Percentiles rank a stretch among this genome's conserved stretches.
These are phyloP conservation scores for Saitozyma sp. DNA, from an alignment of 768 basidiomycete species.

Conservation along the genomic window DNA sequence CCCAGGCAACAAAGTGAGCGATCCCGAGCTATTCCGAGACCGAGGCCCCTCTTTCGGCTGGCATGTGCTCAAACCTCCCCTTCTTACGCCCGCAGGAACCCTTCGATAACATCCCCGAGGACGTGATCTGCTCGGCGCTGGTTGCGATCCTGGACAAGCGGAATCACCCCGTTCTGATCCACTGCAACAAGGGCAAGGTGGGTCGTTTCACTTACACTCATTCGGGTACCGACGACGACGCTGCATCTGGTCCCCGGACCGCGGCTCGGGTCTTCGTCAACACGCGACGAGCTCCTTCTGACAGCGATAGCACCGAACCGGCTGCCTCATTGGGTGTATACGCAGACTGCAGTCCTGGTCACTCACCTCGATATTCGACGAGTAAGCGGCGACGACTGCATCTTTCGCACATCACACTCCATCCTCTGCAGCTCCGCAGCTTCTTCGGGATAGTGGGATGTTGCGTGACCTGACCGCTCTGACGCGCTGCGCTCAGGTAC, in stretches of 20 bases:
- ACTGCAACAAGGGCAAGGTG: constrained; percentile 57
- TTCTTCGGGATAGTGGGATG: background rate
- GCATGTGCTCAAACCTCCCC: background rate
- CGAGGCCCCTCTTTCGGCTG: background rate
- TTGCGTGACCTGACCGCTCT: background rate
- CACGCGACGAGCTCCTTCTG: background rate
- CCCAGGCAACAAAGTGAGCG: constrained; percentile 53
- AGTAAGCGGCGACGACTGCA: constrained; percentile 24
- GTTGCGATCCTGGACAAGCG: constrained; percentile 51
- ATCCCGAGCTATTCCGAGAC: background rate
- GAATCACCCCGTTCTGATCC: constrained; percentile 54
- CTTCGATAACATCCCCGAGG: constrained; percentile 52
- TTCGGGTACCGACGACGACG: too few relatives aligned
- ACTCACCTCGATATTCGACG: constrained; percentile 49
- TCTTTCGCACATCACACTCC: background rate
- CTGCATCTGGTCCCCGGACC: too few relatives aligned
- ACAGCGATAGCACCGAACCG: constrained; percentile 53
- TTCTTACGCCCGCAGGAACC: constrained; percentile 24
- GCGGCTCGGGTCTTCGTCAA: constrained; percentile 1
- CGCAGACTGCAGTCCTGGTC: constrained; percentile 53
- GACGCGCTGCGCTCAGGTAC: constrained; percentile 39
- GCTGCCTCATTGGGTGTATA: constrained; percentile 55
- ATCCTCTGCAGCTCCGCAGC: background rate
- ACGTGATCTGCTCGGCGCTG: constrained; percentile 53
- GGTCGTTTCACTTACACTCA: constrained; percentile 7